Evolutionary conservation across 352 stramenopile genomes (phyloP).

Genomic region (Saprolegnia diclina): DNA sequence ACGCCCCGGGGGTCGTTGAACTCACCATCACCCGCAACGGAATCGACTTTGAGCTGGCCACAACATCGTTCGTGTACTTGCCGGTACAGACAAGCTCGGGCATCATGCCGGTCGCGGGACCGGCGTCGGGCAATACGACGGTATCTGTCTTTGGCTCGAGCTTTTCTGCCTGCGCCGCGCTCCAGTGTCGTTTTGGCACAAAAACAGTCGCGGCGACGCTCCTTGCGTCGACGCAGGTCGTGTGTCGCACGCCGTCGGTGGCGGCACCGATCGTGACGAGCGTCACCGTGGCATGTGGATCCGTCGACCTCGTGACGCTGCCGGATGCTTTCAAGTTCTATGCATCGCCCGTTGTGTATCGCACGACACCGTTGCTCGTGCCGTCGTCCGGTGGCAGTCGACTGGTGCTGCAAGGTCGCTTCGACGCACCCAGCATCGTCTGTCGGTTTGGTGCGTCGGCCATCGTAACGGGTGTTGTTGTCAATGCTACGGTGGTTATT

Average conservation of each 20-base stretch:
- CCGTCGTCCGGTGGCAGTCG: not conserved
- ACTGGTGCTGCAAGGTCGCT: not conserved
- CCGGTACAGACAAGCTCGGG: constrained; percentile 1
- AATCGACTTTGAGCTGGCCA: constrained; percentile 38
- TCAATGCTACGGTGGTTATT: not conserved
- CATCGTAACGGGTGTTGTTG: not conserved
- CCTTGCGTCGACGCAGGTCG: constrained; percentile 19
- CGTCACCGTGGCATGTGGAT: constrained; percentile 34
- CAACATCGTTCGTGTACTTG: constrained; percentile 34
- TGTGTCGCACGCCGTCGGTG: constrained; percentile 32
- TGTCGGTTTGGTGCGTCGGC: constrained; percentile 5
- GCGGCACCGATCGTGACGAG: constrained; percentile 1
- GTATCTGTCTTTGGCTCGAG: constrained; percentile 31
- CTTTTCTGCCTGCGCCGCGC: constrained; percentile 26
- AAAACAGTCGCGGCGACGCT: constrained; percentile 22
- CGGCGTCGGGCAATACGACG: constrained; percentile 32
- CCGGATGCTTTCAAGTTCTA: constrained; percentile 37
- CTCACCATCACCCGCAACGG: constrained; percentile 50
- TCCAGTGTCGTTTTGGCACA: constrained; percentile 35
- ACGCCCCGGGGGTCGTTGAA: constrained; percentile 29
- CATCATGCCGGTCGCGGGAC: constrained; percentile 32
- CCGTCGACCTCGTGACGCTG: constrained; percentile 29
- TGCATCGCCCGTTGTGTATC: not conserved
- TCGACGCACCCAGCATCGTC: not conserved
- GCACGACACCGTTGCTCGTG: not conserved